A percentile compares a stretch with the other conserved stretches of the same genome.
phyloP scores from a whole-genome alignment of 1,284 basidiomycete species.

The Puccinia coronata region DNA sequence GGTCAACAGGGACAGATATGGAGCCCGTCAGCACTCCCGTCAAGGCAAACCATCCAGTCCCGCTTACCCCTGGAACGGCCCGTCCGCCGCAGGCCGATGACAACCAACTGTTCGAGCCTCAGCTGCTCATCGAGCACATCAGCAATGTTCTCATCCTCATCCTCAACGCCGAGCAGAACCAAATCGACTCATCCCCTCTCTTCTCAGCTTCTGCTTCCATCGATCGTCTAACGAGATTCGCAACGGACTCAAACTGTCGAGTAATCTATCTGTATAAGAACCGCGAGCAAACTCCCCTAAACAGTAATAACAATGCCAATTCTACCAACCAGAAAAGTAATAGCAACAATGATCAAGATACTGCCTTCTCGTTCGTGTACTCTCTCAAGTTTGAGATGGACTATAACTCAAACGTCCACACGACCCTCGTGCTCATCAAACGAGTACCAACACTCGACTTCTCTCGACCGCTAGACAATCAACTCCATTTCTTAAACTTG shows the following conservation, averaged over 20 bases:
- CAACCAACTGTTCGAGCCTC: constrained; percentile 29
- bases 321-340: neutral
- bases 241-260: constrained; percentile 64
- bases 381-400: constrained; percentile 71
- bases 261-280: constrained; percentile 76
- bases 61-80: neutral
- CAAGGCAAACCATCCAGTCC: neutral
- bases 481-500: constrained; percentile 88
- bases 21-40: too few species aligned
- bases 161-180: constrained; percentile 68
- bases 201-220: constrained; percentile 69
- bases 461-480: constrained; percentile 72
- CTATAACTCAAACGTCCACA: constrained; percentile 78
- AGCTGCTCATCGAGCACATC: constrained; percentile 63
- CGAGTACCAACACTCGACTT: constrained; percentile 80
- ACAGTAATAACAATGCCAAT: constrained; percentile 52
- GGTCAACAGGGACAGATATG: too few species aligned
- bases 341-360: constrained; percentile 19
- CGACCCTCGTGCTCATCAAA: constrained; percentile 92
- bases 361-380: constrained; percentile 64
- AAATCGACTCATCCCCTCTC: constrained; percentile 63
- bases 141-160: constrained; percentile 72
- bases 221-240: constrained; percentile 72
- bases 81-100: constrained; percentile 1
- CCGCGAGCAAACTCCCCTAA: constrained; percentile 72